Evolutionary conservation across 495 filamentous ascomycete species (phyloP).

Genomic region (Lineolata rhizophorae): DNA sequence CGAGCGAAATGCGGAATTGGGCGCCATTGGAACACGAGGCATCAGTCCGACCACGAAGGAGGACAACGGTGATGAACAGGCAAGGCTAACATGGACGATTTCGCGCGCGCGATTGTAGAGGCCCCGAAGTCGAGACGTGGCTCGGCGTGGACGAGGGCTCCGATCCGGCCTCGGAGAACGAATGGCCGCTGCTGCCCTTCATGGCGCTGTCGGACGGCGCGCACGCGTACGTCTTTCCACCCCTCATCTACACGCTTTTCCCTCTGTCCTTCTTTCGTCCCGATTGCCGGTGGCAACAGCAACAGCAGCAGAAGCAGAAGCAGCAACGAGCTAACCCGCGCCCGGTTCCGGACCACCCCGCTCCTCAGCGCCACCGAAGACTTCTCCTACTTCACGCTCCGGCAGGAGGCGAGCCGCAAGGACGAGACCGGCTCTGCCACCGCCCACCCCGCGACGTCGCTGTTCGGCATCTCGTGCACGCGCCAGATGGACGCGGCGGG

Average conservation of each 20-base stretch:
- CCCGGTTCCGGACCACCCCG: too few species aligned
- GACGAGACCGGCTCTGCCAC: constrained; percentile 1
- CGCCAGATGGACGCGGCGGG: constrained; percentile 66
- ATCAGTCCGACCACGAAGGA: too few species aligned
- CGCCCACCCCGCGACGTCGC: constrained; percentile 42
- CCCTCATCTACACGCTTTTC: constrained; percentile 1
- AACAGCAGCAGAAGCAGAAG: constrained; percentile 2
- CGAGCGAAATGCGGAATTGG: too few species aligned
- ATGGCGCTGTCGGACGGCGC: constrained; percentile 96
- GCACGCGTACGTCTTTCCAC: constrained; percentile 44
- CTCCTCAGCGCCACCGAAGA: constrained; percentile 54
- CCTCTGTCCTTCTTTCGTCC: not conserved
- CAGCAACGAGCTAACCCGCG: too few species aligned
- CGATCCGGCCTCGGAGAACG: constrained; percentile 68
- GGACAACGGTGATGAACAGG: not conserved
- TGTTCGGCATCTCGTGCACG: constrained; percentile 93
- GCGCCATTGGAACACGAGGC: too few species aligned
- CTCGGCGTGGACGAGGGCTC: constrained; percentile 56
- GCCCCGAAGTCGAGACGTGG: constrained; percentile 85
- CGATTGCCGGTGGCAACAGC: not conserved
- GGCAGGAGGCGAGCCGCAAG: constrained; percentile 32
- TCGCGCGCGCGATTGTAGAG: constrained; percentile 37
- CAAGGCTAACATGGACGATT: too few species aligned
- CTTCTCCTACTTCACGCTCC: constrained; percentile 94
- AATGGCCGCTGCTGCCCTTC: constrained; percentile 84